Conservation (phyloP, 2,329 filamentous ascomycete species). For the Beauveria caledonica region DNA sequence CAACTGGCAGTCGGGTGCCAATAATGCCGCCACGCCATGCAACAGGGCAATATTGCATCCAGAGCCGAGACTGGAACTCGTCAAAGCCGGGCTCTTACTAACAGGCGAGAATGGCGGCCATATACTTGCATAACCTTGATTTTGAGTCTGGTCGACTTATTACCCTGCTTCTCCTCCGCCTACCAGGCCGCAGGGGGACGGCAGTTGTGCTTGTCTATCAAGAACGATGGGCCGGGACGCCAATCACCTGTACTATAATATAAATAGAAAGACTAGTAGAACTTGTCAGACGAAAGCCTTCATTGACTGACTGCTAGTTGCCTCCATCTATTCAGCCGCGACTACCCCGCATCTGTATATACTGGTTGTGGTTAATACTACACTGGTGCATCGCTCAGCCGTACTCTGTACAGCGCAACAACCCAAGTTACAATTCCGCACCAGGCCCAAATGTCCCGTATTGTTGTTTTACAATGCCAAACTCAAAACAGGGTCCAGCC, state of each 20-base stretch:
- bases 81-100: too few species aligned
- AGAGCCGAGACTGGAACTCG: too few species aligned
- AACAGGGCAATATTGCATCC: background rate
- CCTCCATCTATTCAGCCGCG: background rate
- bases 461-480: background rate
- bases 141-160: background rate
- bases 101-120: too few species aligned
- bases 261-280: too few species aligned
- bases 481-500: background rate
- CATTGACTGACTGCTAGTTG: too few species aligned
- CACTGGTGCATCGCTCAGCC: background rate
- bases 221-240: background rate
- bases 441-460: background rate
- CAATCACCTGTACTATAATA: constrained; percentile 13
- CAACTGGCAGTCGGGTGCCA: background rate
- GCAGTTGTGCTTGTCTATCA: background rate
- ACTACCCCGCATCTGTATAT: background rate
- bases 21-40: background rate
- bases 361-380: background rate
- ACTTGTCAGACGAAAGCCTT: too few species aligned
- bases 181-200: background rate
- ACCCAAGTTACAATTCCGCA: background rate
- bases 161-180: background rate
- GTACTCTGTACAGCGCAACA: background rate
- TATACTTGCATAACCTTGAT: background rate